Evolutionary conservation across 805 yeast species (phyloP), one percentile per base, ranked within the genome.

Genomic region (Candida pseudofarinosa): DNA sequence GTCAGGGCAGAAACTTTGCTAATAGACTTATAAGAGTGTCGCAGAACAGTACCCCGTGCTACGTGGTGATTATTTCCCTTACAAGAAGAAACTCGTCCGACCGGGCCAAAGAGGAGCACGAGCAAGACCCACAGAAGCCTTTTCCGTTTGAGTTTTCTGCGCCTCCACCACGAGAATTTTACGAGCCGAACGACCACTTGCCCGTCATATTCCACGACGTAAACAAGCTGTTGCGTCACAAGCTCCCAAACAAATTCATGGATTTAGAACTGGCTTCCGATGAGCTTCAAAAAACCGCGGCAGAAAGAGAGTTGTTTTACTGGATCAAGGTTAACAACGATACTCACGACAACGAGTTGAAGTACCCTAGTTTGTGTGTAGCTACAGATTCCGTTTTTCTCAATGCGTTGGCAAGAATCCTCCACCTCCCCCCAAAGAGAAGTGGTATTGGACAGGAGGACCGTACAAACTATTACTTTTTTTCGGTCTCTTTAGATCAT

Each of bases 1-100:
- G 58, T 42, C 60, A 61, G 26, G 72, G 72, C 4, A 60, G 59
- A 36, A 57, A 55, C 32, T 69, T 66, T 50, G 64, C 67, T 35
- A 65, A 63, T 44, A 45, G 73, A 15, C 45, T 55, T 39, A 56
- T 69, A 4, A 48, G 59, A 30, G 69, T 59, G 3, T 33, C 41
- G 4, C 74, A 69, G 48, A 48, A 60, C 18, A 59, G 55, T 10
- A 58, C 59, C 19, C 46, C 60, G 30, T 59, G 51, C 45, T 67
- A 65, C 43, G 48, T 65, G 6, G 62, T 62, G 33, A 65, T 62
- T 56, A 50, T 69, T 5, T 65, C 72, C 6, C 57, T 68, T 20
- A 62, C 73, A 35, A 55, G 49, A 37, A 56, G 55, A 45, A 68
- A 68, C 45, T 58, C 60, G 13, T 37, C 51, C 14, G 48, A 44